Evolutionary conservation across 345 rosid genomes (phyloP), one percentile per base, ranked within the genome.

Genomic region (Pistacia integerrima): DNA sequence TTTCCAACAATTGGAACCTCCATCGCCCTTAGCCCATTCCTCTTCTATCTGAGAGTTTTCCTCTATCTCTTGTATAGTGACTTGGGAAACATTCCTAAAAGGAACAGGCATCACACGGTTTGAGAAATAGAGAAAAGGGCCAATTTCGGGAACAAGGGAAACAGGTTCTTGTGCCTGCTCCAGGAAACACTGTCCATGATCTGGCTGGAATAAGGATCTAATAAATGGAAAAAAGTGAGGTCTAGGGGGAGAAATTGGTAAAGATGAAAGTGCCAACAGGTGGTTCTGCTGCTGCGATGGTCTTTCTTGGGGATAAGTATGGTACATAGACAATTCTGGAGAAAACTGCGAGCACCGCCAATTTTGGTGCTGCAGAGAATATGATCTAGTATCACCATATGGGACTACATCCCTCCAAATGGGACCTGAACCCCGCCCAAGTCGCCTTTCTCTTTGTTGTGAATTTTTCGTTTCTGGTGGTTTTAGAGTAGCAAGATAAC

Each of bases 401-500:
- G 59, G 49, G 67, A 59, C 65, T 10, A 72, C 28, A 8, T 71
- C 67, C 67, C 68, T 72, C 73, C n/a, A 16, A 55, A 46, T 11
- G 28, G 80, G 54, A 57, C 68, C 67, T 64, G 80, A 78, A 33
- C 49, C 38, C 12, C 28, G 61, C 33, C 71, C 52, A n/a, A 17
- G 57, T 44, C 17, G 51, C 41, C 28, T 25, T 20, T 72, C 71
- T 72, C 76, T 49, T 17, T 14, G 46, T 20, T 44, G 35, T 65
- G 80, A 56, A 69, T 48, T 78, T 35, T 65, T 46, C 5, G 72
- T 58, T 61, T 78, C 84, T 1, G 79, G 67, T 48, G 76, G 82
- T 58, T n/a, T 73, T 70, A 81, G 10, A 68, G 86, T 76, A 33
- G 83, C 79, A 58, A 85, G 86, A 81, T 71, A 74, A 79, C 81